phyloP scores from a whole-genome alignment of 495 filamentous ascomycete species.

The Xylaria acuta region DNA sequence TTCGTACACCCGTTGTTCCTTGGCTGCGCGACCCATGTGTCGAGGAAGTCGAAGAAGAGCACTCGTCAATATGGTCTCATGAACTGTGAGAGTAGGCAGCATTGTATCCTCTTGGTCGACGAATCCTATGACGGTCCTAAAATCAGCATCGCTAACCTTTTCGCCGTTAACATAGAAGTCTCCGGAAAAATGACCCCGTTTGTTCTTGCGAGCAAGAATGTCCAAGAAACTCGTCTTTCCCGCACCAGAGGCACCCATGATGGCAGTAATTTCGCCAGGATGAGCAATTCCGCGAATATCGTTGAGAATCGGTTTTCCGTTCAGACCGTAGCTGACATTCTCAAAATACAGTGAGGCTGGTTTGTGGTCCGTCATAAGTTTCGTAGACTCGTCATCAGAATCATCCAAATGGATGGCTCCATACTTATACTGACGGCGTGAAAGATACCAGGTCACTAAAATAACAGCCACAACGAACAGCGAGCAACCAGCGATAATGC shows the following conservation, averaged over 20 bases:
- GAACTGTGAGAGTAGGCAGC: constrained; percentile 94
- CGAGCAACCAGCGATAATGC: constrained; percentile 85
- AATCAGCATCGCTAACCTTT: constrained; percentile 83
- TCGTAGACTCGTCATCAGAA: constrained; percentile 85
- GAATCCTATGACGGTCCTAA: constrained; percentile 90
- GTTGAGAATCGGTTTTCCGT: constrained; percentile 84
- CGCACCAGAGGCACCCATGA: constrained; percentile 97
- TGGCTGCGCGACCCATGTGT: constrained; percentile 85
- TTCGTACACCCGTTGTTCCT: constrained; percentile 87
- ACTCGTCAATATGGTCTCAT: constrained; percentile 96
- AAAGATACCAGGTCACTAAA: constrained; percentile 86
- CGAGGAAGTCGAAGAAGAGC: constrained; percentile 86
- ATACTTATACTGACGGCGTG: constrained; percentile 72
- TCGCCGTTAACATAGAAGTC: constrained; percentile 95
- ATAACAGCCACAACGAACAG: constrained; percentile 89
- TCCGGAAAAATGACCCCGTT: constrained; percentile 78
- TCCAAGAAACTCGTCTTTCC: constrained; percentile 98
- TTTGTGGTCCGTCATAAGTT: constrained; percentile 87
- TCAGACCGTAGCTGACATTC: constrained; percentile 84
- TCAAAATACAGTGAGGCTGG: constrained; percentile 89
- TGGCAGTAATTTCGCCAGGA: constrained; percentile 90
- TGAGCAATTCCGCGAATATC: constrained; percentile 83
- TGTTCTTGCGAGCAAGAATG: constrained; percentile 97
- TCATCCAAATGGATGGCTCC: constrained; percentile 83
- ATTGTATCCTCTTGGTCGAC: constrained; percentile 99